Base-by-base conservation (phyloP, 352 stramenopile species). In the Globisporangium camurandrum region DNA sequence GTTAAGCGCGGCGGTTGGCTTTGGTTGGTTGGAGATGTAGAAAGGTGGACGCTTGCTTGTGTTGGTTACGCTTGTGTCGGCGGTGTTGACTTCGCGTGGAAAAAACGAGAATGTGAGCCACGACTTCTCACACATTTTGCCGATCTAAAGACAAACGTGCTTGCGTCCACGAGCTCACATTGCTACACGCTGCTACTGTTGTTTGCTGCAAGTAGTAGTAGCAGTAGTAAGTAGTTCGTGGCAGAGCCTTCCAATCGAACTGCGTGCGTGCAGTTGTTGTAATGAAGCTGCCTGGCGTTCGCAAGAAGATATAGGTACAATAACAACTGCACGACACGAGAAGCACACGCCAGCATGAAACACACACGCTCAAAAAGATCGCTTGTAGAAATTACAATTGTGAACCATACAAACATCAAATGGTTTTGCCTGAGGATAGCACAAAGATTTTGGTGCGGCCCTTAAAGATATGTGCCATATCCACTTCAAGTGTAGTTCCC, bases 61-160 rank as follows among this genome's bases (percentile, higher is more conserved):
- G n/a, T n/a, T n/a, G n/a, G n/a, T n/a, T n/a, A n/a, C n/a, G n/a
- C n/a, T n/a, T n/a, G n/a, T n/a, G n/a, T 8, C 30, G 30, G 30
- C 30, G 30, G 30, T 34, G 52, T 59, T 44, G 39, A 45, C 54
- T 59, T 59, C 45, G 23, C n/a, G 28, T 47, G 44, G 52, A 52
- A 59, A 49, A 36, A 59, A 41, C 19, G 30, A 49, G 52, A 59
- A 49, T 59, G 52, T 54, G 12, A 4, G 37, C 28, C 40, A 40
- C 44, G 51, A 57, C 51, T 57, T 43, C 51, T 57, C 51, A 34
- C 41, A 17, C 48, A n/a, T n/a, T n/a, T n/a, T n/a, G n/a, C n/a
- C n/a, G n/a, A n/a, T n/a, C n/a, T n/a, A n/a, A n/a, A n/a, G n/a
- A n/a, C n/a, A n/a, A n/a, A n/a, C n/a, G n/a, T n/a, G 33, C 31